A percentile compares a stretch with the other conserved stretches of the same genome.
Evolutionary conservation across 2,329 filamentous ascomycete species (phyloP).

Genomic region (Thielaviopsis populi): DNA sequence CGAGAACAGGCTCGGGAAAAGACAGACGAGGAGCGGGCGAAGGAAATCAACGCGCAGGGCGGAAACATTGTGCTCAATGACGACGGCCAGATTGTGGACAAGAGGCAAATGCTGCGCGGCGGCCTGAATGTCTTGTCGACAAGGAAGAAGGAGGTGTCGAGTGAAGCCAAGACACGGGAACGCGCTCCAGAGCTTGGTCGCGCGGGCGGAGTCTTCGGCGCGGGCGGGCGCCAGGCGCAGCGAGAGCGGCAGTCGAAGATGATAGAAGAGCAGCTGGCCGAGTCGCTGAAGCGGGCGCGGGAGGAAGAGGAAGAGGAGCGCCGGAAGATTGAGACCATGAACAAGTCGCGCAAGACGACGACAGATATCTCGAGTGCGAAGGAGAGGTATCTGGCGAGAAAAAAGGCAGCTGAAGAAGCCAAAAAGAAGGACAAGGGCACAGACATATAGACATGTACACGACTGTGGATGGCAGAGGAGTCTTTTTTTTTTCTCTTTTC

Average conservation of each 20-base stretch:
- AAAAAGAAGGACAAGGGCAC: conserved; percentile 30
- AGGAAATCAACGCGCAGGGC: conserved; percentile 48
- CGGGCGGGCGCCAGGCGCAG: conserved; percentile 39
- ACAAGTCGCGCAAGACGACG: conserved; percentile 66
- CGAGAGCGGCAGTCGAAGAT: conserved; percentile 63
- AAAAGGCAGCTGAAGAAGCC: conserved; percentile 56
- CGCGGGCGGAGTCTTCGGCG: conserved; percentile 26
- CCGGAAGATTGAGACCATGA: conserved; percentile 45
- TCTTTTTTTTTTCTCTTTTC: too few species aligned
- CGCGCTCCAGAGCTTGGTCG: conserved; percentile 9
- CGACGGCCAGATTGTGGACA: conserved; percentile 70
- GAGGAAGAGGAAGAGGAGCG: conserved; percentile 51
- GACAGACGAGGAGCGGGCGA: conserved; percentile 48
- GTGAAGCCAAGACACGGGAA: conserved; percentile 6
- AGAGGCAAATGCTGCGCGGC: conserved; percentile 60
- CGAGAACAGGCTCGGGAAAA: conserved; percentile 29
- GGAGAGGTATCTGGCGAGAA: conserved; percentile 65
- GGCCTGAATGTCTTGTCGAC: conserved; percentile 54
- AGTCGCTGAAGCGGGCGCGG: conserved; percentile 53
- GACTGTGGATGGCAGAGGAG: neutral
- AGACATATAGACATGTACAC: neutral
- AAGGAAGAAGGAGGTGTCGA: neutral
- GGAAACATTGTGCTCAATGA: conserved; percentile 58
- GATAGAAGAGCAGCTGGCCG: conserved; percentile 63
- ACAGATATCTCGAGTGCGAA: conserved; percentile 61